Conservation (phyloP, 2,329 filamentous ascomycete genomes). For the Colletotrichum destructivum region DNA sequence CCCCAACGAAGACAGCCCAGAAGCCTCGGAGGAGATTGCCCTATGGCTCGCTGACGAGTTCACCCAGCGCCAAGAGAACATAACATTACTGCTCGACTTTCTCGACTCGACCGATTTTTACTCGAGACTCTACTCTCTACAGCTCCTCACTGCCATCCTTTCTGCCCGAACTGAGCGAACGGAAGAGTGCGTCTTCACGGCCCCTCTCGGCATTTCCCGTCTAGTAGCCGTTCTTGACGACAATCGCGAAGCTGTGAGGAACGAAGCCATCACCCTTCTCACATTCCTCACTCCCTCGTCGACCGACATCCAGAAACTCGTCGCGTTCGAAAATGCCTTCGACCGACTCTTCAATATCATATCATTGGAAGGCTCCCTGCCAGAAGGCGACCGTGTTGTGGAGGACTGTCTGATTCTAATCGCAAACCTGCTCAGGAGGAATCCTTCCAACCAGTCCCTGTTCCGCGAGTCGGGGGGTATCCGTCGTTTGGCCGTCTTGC, state of each 20-base stretch:
- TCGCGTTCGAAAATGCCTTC: slow-evolving; percentile 96
- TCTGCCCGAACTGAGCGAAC: slow-evolving; percentile 90
- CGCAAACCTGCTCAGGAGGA: slow-evolving; percentile 89
- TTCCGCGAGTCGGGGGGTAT: slow-evolving; percentile 94
- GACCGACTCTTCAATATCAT: slow-evolving; percentile 89
- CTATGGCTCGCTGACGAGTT: slow-evolving; percentile 98
- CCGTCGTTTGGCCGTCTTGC: slow-evolving; percentile 77
- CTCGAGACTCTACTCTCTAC: slow-evolving; percentile 89
- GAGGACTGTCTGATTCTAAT: slow-evolving; percentile 94
- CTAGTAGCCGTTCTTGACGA: slow-evolving; percentile 90
- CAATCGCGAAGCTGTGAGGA: slow-evolving; percentile 86
- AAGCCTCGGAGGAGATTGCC: slow-evolving; percentile 96
- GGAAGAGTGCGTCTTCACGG: slow-evolving; percentile 93
- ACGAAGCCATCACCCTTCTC: slow-evolving; percentile 88
- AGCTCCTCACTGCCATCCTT: slow-evolving; percentile 89
- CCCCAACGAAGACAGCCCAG: slow-evolving; percentile 80
- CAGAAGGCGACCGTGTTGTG: slow-evolving; percentile 86
- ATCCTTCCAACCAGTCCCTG: slow-evolving; percentile 91
- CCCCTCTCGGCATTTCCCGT: slow-evolving; percentile 88
- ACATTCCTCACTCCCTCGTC: slow-evolving; percentile 91
- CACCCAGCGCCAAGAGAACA: slow-evolving; percentile 97
- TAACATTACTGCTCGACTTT: slow-evolving; percentile 89
- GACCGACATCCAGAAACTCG: slow-evolving; percentile 91
- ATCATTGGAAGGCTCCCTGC: slow-evolving; percentile 83
- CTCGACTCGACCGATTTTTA: slow-evolving; percentile 92